A percentile compares a stretch with the other conserved stretches of the same genome.
Conservation (phyloP, 2,329 filamentous ascomycete species). For the Hirsutella thompsonii region DNA sequence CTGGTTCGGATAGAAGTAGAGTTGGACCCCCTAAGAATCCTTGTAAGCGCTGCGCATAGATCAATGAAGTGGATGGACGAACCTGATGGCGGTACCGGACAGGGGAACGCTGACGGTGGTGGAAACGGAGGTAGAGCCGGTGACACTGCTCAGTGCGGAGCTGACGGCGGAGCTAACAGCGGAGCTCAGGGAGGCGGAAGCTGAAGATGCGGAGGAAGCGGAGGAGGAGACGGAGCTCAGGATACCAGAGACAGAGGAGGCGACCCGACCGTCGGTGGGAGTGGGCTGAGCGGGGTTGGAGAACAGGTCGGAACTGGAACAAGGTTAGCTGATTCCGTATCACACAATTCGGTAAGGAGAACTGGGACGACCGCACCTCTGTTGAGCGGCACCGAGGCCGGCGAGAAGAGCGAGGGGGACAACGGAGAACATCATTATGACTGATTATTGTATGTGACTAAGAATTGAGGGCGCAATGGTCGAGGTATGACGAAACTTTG, state of each 20-base stretch:
- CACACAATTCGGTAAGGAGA: no score
- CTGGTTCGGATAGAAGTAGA: not conserved
- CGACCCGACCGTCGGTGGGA: not conserved
- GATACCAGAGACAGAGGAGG: not conserved
- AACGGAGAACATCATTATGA: conserved; percentile 4
- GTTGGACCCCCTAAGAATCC: no score
- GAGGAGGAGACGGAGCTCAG: not conserved
- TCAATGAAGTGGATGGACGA: no score
- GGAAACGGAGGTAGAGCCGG: not conserved
- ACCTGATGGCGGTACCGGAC: not conserved
- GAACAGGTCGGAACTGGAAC: conserved; percentile 1
- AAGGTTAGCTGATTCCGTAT: not conserved
- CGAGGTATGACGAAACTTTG: no score
- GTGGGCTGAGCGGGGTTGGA: conserved; percentile 4
- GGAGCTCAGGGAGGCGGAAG: not conserved
- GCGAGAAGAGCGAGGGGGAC: conserved; percentile 4
- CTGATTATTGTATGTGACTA: not conserved
- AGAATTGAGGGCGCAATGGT: not conserved
- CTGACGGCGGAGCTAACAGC: no score
- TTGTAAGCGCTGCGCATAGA: no score
- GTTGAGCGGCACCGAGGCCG: conserved; percentile 2
- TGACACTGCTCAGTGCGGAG: not conserved
- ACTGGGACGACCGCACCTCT: not conserved
- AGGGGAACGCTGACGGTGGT: not conserved
- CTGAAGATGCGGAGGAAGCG: not conserved